A percentile compares a stretch with the other conserved stretches of the same genome.
phyloP scores from a whole-genome alignment of 257 asterid genomes.

The Penstemon davidsonii region DNA sequence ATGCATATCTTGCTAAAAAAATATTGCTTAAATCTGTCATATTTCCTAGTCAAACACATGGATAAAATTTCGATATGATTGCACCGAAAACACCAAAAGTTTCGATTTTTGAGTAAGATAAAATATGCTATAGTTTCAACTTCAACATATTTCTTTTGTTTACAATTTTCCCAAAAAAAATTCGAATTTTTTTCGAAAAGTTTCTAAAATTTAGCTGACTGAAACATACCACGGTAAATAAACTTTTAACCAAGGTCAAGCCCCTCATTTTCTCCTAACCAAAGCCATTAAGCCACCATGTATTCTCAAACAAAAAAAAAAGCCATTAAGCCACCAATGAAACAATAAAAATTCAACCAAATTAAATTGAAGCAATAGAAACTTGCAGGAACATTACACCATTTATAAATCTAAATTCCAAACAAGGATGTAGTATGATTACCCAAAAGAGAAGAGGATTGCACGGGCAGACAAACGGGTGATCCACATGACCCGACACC shows the following conservation, averaged over 20 bases:
- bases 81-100: no score
- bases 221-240: no score
- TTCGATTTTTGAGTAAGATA: no score
- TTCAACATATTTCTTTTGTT: no score
- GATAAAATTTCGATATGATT: no score
- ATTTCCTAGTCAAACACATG: background rate
- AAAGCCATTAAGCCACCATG: no score
- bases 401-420: background rate
- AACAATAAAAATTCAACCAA: background rate
- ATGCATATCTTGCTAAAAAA: background rate
- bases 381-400: background rate
- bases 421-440: constrained; percentile 10
- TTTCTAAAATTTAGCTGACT: no score
- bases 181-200: no score
- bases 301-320: background rate
- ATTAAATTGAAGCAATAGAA: background rate
- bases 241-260: no score
- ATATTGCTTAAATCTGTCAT: background rate
- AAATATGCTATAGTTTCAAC: no score
- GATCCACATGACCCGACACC: constrained; percentile 78
- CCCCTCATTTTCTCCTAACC: no score
- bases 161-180: no score
- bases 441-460: constrained; percentile 94
- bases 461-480: constrained; percentile 75
- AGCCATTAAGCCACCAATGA: background rate